Conservation (phyloP, 495 filamentous ascomycete species). For the Pyronema omphalodes region DNA sequence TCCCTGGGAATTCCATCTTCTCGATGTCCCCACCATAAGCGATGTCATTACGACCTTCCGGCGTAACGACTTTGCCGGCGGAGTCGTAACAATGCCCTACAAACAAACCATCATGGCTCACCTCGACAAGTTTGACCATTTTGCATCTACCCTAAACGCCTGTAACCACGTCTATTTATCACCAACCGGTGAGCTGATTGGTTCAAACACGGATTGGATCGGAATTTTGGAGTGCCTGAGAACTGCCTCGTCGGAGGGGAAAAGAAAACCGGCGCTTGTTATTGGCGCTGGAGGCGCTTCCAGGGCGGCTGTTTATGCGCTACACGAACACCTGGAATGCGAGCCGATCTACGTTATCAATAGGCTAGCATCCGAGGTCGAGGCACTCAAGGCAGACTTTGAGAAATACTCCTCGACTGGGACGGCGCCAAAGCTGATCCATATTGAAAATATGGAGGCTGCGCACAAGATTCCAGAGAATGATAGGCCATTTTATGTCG, state of each 20-base stretch:
- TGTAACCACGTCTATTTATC: slow-evolving; percentile 30
- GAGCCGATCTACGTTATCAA: slow-evolving; percentile 47
- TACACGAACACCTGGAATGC: slow-evolving; percentile 13
- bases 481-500: slow-evolving; percentile 13
- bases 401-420: slow-evolving; percentile 26
- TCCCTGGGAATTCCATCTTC: slow-evolving; percentile 27
- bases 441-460: slow-evolving; percentile 36
- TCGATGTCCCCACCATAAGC: slow-evolving; percentile 26
- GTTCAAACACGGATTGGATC: slow-evolving; percentile 33
- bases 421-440: slow-evolving; percentile 34
- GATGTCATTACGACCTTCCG: slow-evolving; percentile 24
- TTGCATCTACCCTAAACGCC: slow-evolving; percentile 26
- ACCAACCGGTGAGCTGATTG: slow-evolving; percentile 19
- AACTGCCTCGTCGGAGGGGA: slow-evolving; percentile 2
- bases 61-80: slow-evolving; percentile 25
- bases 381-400: slow-evolving; percentile 40
- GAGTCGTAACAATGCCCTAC: slow-evolving; percentile 34
- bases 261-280: slow-evolving; percentile 24
- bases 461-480: slow-evolving; percentile 26
- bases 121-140: slow-evolving; percentile 26
- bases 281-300: slow-evolving; percentile 31
- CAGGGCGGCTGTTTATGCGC: slow-evolving; percentile 28
- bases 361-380: slow-evolving; percentile 42
- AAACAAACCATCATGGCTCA: slow-evolving; percentile 28
- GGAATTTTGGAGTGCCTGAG: slow-evolving; percentile 24